A percentile compares a stretch with the other conserved stretches of the same genome.
Evolutionary conservation across 768 basidiomycete genomes (phyloP).

Genomic region (Boletus vinaceobasis): DNA sequence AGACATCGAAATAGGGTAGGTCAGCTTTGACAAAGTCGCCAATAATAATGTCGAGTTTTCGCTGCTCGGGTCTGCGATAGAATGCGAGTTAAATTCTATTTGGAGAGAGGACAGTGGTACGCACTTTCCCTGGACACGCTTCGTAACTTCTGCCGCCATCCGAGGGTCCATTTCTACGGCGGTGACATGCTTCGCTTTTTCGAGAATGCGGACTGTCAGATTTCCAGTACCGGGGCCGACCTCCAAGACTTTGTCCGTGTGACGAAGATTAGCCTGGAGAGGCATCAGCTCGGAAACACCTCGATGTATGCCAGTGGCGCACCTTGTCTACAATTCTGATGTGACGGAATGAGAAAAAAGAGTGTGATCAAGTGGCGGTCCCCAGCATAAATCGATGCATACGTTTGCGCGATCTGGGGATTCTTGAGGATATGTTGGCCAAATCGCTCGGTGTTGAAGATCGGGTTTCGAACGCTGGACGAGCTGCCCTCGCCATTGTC

Average conservation of each 20-base stretch:
- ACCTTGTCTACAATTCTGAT: slow-evolving; percentile 64
- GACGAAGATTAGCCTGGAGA: slow-evolving; percentile 78
- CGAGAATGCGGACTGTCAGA: slow-evolving; percentile 88
- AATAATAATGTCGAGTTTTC: slow-evolving; percentile 91
- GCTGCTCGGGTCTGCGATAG: slow-evolving; percentile 78
- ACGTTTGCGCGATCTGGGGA: slow-evolving; percentile 88
- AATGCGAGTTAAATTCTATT: not conserved
- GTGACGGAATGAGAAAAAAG: not conserved
- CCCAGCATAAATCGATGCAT: slow-evolving; percentile 30
- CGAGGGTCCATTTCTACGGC: slow-evolving; percentile 98
- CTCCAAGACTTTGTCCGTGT: slow-evolving; percentile 94
- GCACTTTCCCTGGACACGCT: slow-evolving; percentile 97
- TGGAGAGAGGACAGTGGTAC: slow-evolving; percentile 34
- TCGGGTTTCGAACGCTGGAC: slow-evolving; percentile 66
- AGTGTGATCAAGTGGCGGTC: slow-evolving; percentile 12
- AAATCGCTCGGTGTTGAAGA: slow-evolving; percentile 93
- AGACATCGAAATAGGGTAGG: slow-evolving; percentile 97
- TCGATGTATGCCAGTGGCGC: not conserved
- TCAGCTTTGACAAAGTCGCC: slow-evolving; percentile 99
- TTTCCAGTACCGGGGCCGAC: slow-evolving; percentile 98
- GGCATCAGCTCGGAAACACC: slow-evolving; percentile 1
- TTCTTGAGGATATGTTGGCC: slow-evolving; percentile 99
- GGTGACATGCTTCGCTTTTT: slow-evolving; percentile 88
- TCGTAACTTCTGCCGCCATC: slow-evolving; percentile 97
- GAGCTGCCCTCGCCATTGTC: slow-evolving; percentile 38